Evolutionary conservation across 75 land plant genomes (phyloP).

Genomic region (Pinus taeda): DNA sequence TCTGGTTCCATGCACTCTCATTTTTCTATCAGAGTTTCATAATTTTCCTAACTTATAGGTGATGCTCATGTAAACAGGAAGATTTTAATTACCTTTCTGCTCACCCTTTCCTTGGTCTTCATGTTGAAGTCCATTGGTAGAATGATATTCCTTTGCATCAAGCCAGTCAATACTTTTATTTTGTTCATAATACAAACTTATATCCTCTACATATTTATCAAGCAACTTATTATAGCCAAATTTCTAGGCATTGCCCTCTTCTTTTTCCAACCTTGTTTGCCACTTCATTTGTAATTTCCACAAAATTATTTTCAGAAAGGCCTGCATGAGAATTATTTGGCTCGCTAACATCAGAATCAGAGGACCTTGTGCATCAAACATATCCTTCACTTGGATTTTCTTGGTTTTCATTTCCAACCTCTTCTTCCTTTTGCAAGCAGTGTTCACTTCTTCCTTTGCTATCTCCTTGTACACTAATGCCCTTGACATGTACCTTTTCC

Average conservation of each 20-base stretch:
- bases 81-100: not conserved
- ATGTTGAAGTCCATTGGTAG: not conserved
- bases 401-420: not conserved
- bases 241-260: slow-evolving; percentile 41
- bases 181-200: slow-evolving; percentile 9
- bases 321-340: slow-evolving; percentile 10
- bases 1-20: not conserved
- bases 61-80: not conserved
- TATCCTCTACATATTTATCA: slow-evolving; percentile 22
- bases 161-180: slow-evolving; percentile 19
- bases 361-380: not conserved
- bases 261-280: slow-evolving; percentile 65
- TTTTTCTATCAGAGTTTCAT: not conserved
- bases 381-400: not conserved
- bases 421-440: not conserved
- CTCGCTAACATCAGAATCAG: not conserved
- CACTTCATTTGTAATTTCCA: slow-evolving; percentile 52
- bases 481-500: not conserved
- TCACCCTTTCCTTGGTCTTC: not conserved
- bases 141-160: not conserved
- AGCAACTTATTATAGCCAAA: slow-evolving; percentile 41
- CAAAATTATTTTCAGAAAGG: slow-evolving; percentile 41
- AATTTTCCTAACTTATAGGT: not conserved
- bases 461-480: not conserved
- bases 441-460: not conserved